Conservation (phyloP, 2,329 filamentous ascomycete species). For the Penicillium sp. region DNA sequence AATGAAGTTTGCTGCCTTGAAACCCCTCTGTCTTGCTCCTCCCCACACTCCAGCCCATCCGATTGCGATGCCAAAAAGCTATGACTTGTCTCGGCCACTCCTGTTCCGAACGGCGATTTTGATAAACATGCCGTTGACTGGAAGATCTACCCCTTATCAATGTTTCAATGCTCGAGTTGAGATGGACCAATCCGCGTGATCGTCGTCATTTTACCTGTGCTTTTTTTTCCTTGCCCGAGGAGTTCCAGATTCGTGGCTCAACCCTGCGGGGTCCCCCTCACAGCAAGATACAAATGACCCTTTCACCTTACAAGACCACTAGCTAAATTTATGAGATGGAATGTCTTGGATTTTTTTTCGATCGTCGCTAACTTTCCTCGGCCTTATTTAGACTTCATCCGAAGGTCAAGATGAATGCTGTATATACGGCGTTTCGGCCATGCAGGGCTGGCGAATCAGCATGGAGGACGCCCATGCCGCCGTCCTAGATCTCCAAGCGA, state of each 20-base stretch:
- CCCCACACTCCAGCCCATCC: constrained; percentile 32
- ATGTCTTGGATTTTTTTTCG: background rate
- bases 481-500: constrained; percentile 81
- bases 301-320: background rate
- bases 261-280: constrained; percentile 15
- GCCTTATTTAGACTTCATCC: constrained; percentile 71
- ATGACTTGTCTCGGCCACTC: constrained; percentile 16
- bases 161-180: background rate
- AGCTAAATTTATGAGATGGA: background rate
- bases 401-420: constrained; percentile 91
- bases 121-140: constrained; percentile 7
- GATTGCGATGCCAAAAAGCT: constrained; percentile 25
- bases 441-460: constrained; percentile 99
- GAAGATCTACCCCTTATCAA: constrained; percentile 1
- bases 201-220: constrained; percentile 16
- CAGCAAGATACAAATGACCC: constrained; percentile 6
- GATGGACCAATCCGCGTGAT: constrained; percentile 10
- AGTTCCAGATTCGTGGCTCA: constrained; percentile 15
- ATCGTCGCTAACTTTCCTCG: constrained; percentile 19
- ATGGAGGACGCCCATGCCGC: constrained; percentile 98
- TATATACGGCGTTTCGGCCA: constrained; percentile 92
- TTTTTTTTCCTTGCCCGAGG: constrained; percentile 15
- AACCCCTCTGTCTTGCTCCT: constrained; percentile 29
- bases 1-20: constrained; percentile 19
- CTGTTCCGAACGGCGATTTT: background rate